Conservation (phyloP, 345 rosid species). For the Luvunga scandens region DNA sequence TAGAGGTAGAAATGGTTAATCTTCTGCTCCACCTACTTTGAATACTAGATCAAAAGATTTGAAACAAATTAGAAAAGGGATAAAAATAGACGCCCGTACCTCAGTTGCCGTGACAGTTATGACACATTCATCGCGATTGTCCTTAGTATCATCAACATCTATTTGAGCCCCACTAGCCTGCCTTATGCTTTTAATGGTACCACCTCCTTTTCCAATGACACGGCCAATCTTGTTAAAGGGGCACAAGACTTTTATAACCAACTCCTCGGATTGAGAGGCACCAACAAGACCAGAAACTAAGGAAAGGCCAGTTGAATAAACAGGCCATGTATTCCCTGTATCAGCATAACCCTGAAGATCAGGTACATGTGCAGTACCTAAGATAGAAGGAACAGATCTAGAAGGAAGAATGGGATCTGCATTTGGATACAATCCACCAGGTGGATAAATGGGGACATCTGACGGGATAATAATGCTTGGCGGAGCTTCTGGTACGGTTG, state of each 20-base stretch:
- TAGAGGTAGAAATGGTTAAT: background rate
- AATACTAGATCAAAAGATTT: background rate
- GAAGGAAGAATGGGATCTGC: slow-evolving; percentile 58
- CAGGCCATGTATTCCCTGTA: slow-evolving; percentile 59
- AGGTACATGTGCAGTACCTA: slow-evolving; percentile 57
- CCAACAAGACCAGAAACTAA: slow-evolving; percentile 54
- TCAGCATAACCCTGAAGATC: slow-evolving; percentile 76
- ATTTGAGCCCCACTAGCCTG: slow-evolving; percentile 83
- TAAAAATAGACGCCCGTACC: slow-evolving; percentile 31
- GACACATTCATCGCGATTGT: slow-evolving; percentile 65
- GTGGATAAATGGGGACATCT: slow-evolving; percentile 74
- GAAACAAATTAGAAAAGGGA: background rate
- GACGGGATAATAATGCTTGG: slow-evolving; percentile 85
- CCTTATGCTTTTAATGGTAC: slow-evolving; percentile 85
- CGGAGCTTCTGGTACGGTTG: slow-evolving; percentile 60
- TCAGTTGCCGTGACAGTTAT: slow-evolving; percentile 67
- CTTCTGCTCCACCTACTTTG: slow-evolving; percentile 2
- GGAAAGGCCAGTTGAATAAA: slow-evolving; percentile 72
- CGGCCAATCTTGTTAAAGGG: slow-evolving; percentile 85
- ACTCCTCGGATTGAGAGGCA: slow-evolving; percentile 59
- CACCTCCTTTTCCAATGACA: slow-evolving; percentile 93
- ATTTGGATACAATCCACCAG: slow-evolving; percentile 66
- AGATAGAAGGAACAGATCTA: slow-evolving; percentile 56
- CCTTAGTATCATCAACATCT: slow-evolving; percentile 80
- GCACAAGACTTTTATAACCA: slow-evolving; percentile 66